Evolutionary conservation across 1,284 basidiomycete genomes (phyloP).

Genomic region (Irpex sp.): DNA sequence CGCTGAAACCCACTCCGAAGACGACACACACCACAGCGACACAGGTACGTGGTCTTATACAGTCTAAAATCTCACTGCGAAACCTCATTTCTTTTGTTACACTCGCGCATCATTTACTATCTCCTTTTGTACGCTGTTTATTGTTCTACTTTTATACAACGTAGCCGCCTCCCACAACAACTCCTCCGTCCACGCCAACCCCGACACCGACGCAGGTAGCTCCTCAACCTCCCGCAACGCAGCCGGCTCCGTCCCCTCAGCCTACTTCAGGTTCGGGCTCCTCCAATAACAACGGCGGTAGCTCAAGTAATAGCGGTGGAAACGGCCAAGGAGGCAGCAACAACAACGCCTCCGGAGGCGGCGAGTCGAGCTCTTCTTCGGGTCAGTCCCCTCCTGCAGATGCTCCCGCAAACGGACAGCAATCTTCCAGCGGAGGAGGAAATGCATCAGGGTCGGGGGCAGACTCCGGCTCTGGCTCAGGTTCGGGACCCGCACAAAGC

Average conservation of each 20-base stretch:
- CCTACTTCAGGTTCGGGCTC: conserved; percentile 4
- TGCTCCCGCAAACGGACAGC: neutral
- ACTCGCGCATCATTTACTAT: neutral
- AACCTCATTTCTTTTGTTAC: neutral
- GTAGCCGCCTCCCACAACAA: neutral
- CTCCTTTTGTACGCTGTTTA: neutral
- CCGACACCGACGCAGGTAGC: neutral
- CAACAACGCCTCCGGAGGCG: neutral
- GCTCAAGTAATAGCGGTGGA: conserved; percentile 3
- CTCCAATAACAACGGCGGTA: neutral
- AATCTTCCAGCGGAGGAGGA: neutral
- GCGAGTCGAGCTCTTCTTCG: neutral
- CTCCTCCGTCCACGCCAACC: neutral
- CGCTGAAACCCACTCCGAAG: neutral
- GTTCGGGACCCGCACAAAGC: neutral
- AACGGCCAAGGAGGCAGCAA: neutral
- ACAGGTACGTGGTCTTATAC: neutral
- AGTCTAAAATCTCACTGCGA: neutral
- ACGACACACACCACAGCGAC: conserved; percentile 7
- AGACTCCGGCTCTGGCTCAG: neutral
- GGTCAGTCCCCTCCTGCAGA: neutral
- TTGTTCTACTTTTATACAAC: neutral
- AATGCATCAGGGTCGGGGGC: neutral
- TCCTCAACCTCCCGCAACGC: neutral
- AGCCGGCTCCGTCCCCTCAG: conserved; percentile 10